Evolutionary conservation across 2,329 filamentous ascomycete genomes (phyloP).

Genomic region (Chaetomiaceae sp.): DNA sequence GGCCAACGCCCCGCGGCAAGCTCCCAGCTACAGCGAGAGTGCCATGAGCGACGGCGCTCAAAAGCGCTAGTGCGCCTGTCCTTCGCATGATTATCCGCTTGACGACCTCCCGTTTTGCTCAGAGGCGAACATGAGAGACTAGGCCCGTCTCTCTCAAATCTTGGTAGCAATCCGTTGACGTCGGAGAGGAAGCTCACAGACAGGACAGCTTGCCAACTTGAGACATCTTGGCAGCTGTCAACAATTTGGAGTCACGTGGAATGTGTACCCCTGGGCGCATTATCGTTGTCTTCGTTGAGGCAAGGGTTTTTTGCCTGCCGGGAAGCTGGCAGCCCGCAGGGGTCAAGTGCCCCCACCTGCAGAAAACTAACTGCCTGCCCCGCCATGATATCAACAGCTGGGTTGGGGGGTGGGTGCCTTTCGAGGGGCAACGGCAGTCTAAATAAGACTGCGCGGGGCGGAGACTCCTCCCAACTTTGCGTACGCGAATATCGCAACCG

Average conservation of each 20-base stretch:
- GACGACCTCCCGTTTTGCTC: conserved; percentile 2
- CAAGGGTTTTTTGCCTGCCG: too few relatives aligned
- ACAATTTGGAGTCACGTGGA: conserved; percentile 18
- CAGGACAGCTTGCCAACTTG: conserved; percentile 27
- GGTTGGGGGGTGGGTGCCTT: too few relatives aligned
- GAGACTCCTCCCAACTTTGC: neutral
- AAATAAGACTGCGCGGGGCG: neutral
- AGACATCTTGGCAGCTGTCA: conserved; percentile 17
- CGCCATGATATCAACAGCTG: too few relatives aligned
- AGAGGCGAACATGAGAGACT: conserved; percentile 10
- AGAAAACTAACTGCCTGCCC: neutral
- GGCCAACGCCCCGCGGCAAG: conserved; percentile 78
- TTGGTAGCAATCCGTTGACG: neutral
- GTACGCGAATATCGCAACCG: neutral
- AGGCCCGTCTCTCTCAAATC: neutral
- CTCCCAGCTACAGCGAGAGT: conserved; percentile 57
- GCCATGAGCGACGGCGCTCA: conserved; percentile 46
- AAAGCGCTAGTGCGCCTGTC: conserved; percentile 46
- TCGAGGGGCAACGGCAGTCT: too few relatives aligned
- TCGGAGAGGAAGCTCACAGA: conserved; percentile 4
- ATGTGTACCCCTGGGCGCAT: too few relatives aligned
- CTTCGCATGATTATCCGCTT: conserved; percentile 42
- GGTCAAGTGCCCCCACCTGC: neutral
- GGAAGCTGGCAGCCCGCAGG: neutral
- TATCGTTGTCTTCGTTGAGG: too few relatives aligned